Conservation (phyloP, 176 grass and related monocot species). For the Carex kokanica region DNA sequence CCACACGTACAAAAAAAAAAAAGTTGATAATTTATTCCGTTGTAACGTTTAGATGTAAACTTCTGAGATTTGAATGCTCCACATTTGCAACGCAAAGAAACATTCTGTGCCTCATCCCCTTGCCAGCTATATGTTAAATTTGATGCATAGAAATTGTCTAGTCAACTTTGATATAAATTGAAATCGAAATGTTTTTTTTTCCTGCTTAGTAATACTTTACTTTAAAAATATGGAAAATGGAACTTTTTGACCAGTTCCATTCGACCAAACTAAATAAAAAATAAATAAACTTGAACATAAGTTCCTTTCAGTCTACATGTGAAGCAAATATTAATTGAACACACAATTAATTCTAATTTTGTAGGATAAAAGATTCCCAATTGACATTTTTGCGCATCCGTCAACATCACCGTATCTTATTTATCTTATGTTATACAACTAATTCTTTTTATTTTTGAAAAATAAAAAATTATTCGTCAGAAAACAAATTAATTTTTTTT, state of each 20-base stretch:
- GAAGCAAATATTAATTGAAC: no score
- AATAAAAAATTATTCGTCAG: no score
- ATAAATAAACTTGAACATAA: no score
- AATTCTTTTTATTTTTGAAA: no score
- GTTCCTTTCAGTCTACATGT: no score
- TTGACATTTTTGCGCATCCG: no score
- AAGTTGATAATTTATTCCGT: neutral
- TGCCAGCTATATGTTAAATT: neutral
- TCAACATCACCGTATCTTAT: no score
- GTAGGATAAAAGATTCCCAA: no score
- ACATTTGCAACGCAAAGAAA: neutral
- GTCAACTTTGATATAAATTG: neutral
- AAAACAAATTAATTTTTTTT: no score
- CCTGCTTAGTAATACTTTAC: neutral
- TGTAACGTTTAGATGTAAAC: no score
- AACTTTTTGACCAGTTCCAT: neutral
- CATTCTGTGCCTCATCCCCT: neutral
- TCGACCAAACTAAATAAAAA: neutral
- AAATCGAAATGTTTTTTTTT: neutral
- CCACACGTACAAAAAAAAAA: neutral
- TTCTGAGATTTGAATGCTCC: neutral
- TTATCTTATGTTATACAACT: no score
- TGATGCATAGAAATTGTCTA: neutral
- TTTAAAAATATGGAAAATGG: neutral
- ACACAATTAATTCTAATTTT: no score